Conservation (phyloP, 1,284 basidiomycete species). For the Psilocybe mexicana region DNA sequence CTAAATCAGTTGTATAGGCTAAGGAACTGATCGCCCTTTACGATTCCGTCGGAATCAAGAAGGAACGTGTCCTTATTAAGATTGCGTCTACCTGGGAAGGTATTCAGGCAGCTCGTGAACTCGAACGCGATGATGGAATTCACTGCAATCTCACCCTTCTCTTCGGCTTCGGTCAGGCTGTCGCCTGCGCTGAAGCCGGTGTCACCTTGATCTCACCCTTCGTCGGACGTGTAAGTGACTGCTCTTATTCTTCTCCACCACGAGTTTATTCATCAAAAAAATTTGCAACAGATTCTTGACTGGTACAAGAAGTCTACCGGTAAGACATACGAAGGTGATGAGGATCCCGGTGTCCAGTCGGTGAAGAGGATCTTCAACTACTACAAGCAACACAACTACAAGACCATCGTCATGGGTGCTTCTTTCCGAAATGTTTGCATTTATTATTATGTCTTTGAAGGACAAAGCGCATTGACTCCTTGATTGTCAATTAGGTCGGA, state of each 20-base stretch:
- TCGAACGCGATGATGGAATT: conserved; percentile 91
- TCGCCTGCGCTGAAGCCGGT: conserved; percentile 96
- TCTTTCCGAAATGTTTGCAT: conserved; percentile 93
- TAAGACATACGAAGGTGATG: conserved; percentile 82
- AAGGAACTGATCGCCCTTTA: conserved; percentile 94
- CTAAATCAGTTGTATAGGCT: conserved; percentile 49
- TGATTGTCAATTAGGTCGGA: conserved; percentile 53
- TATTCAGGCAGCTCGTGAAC: conserved; percentile 96
- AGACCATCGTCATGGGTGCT: conserved; percentile 99
- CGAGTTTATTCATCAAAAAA: neutral
- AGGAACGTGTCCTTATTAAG: conserved; percentile 97
- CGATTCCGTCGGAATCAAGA: conserved; percentile 86
- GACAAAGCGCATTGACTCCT: neutral
- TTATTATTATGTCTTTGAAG: neutral
- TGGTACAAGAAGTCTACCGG: conserved; percentile 95
- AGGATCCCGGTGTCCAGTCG: conserved; percentile 96
- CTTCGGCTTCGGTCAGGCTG: conserved; percentile 98
- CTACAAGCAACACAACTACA: conserved; percentile 99
- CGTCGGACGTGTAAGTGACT: conserved; percentile 84
- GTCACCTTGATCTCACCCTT: conserved; percentile 99
- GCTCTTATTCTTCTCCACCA: neutral
- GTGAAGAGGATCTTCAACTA: conserved; percentile 98
- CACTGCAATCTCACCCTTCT: conserved; percentile 99
- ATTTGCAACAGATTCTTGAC: conserved; percentile 76
- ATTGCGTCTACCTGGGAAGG: conserved; percentile 99